These are phyloP conservation scores for Candida endomychidarum DNA, from an alignment of 805 yeast genomes.

Conservation along the genomic window DNA sequence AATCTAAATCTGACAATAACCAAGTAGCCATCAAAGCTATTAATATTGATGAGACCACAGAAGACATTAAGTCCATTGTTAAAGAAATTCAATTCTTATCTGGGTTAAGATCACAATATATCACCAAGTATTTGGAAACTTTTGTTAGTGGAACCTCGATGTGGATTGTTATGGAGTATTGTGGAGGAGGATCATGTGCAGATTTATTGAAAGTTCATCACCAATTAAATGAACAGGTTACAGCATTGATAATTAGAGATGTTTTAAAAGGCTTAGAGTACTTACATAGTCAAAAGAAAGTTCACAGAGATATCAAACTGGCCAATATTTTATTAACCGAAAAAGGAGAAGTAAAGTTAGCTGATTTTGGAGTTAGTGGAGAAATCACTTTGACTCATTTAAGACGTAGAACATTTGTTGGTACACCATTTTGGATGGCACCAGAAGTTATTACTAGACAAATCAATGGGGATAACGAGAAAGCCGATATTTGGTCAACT, in stretches of 20 bases:
- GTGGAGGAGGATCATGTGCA: slow-evolving; percentile 92
- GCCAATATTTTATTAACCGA: slow-evolving; percentile 81
- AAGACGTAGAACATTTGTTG: slow-evolving; percentile 77
- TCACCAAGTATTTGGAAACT: slow-evolving; percentile 65
- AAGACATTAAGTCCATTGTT: slow-evolving; percentile 66
- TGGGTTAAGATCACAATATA: slow-evolving; percentile 60
- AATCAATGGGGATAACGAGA: slow-evolving; percentile 68
- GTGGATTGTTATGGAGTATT: slow-evolving; percentile 93
- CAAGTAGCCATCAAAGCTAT: slow-evolving; percentile 85
- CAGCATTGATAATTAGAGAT: slow-evolving; percentile 61
- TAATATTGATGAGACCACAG: slow-evolving; percentile 75
- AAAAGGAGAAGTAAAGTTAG: slow-evolving; percentile 71
- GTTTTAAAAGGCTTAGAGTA: slow-evolving; percentile 72
- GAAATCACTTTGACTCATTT: slow-evolving; percentile 59
- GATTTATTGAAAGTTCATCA: slow-evolving; percentile 63
- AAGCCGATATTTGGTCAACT: slow-evolving; percentile 93
- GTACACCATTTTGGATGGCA: slow-evolving; percentile 99
- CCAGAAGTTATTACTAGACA: slow-evolving; percentile 78
- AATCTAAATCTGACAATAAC: slow-evolving; percentile 32
- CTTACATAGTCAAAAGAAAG: slow-evolving; percentile 69
- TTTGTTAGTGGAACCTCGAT: slow-evolving; percentile 62
- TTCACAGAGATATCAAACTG: slow-evolving; percentile 88
- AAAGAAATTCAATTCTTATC: slow-evolving; percentile 80
- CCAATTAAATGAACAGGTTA: slow-evolving; percentile 55
- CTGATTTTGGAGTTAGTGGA: slow-evolving; percentile 93